These are phyloP conservation scores for Neofusicoccum laricinum DNA, from an alignment of 2,329 filamentous ascomycete genomes.

Conservation along the genomic window DNA sequence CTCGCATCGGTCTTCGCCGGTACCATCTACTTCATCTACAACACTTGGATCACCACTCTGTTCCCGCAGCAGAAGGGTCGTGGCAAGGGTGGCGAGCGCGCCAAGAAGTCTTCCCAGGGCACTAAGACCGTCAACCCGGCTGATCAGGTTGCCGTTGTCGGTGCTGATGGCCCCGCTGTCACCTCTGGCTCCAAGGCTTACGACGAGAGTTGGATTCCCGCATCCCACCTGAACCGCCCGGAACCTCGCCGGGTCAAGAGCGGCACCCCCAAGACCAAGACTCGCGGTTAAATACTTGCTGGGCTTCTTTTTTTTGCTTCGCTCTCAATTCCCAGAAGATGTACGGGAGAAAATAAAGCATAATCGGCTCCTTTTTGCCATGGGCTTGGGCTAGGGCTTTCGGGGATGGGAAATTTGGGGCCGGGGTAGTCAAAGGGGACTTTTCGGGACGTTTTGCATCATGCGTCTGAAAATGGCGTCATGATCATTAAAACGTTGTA, in stretches of 20 bases:
- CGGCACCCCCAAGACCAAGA: slow-evolving; percentile 39
- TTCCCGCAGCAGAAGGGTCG: slow-evolving; percentile 76
- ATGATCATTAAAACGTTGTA: not conserved
- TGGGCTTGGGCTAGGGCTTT: not conserved
- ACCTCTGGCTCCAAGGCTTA: slow-evolving; percentile 71
- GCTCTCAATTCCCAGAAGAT: not conserved
- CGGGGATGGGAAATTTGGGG: not conserved
- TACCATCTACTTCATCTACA: slow-evolving; percentile 94
- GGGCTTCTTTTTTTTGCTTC: not conserved
- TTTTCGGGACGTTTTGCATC: not conserved
- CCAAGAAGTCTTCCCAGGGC: slow-evolving; percentile 59
- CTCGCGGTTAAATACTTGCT: not conserved
- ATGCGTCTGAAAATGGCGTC: not conserved
- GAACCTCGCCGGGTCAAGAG: slow-evolving; percentile 62
- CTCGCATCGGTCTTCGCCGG: slow-evolving; percentile 74
- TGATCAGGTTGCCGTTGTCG: slow-evolving; percentile 60
- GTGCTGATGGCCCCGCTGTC: slow-evolving; percentile 67
- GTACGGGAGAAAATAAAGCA: not conserved
- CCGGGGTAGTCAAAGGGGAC: not conserved
- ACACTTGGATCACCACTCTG: slow-evolving; percentile 92
- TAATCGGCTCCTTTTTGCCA: not conserved
- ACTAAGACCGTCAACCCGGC: slow-evolving; percentile 59
- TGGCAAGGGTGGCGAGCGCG: slow-evolving; percentile 63
- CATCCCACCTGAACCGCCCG: slow-evolving; percentile 83
- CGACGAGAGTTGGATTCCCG: slow-evolving; percentile 92